Conservation (phyloP, 2,329 filamentous ascomycete species). For the Verticillium longisporum region DNA sequence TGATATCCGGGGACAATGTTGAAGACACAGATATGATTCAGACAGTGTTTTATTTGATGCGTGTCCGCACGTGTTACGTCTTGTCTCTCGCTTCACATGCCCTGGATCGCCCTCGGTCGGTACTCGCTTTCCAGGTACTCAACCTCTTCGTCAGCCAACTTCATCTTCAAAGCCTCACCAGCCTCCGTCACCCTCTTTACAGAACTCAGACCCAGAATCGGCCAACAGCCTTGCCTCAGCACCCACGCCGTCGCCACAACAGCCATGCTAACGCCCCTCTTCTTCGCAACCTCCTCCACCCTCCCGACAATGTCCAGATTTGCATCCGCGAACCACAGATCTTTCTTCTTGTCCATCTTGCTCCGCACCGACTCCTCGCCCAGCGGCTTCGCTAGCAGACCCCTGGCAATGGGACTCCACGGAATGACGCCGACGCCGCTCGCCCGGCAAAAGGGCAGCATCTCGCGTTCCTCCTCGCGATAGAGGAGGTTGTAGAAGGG, state of each 20-base stretch:
- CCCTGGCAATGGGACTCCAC: constrained; percentile 22
- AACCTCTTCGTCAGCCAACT: constrained; percentile 6
- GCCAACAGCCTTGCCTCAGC: constrained; percentile 42
- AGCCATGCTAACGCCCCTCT: constrained; percentile 54
- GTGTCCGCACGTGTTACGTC: neutral
- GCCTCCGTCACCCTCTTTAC: constrained; percentile 56
- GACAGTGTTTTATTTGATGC: neutral
- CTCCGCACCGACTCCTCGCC: constrained; percentile 11
- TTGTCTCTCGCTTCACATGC: constrained; percentile 11
- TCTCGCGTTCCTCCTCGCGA: constrained; percentile 48
- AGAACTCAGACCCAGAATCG: constrained; percentile 55
- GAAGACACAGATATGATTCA: neutral
- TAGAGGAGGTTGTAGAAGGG: constrained; percentile 52
- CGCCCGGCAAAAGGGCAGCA: constrained; percentile 28
- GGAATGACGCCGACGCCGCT: constrained; percentile 28
- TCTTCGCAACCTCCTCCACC: constrained; percentile 48
- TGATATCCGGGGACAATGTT: no score
- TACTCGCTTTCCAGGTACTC: constrained; percentile 50
- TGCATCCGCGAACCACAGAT: constrained; percentile 29
- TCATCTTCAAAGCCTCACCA: constrained; percentile 20
- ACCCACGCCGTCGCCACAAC: constrained; percentile 60
- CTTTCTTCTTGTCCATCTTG: constrained; percentile 10
- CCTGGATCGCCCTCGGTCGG: constrained; percentile 32
- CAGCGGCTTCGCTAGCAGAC: constrained; percentile 20
- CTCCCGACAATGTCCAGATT: constrained; percentile 30